Base-by-base conservation (phyloP, 345 rosid genomes). In the Diplotaxis tenuifolia region DNA sequence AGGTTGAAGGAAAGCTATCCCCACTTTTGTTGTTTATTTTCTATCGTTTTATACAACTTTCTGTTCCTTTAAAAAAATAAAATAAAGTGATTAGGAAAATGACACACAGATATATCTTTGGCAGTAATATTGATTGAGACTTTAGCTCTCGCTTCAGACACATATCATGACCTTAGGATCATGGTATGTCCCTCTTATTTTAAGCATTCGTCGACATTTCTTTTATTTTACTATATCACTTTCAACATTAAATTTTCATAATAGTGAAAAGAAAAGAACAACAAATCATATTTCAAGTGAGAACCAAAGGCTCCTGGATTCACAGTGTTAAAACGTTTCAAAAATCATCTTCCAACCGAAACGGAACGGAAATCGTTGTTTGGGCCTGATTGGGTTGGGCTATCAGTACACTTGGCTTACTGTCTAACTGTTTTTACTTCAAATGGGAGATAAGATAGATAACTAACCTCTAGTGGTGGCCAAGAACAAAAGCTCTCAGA, bases 161-260 rank as follows among this genome's bases (percentile, higher is more conserved):
- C 70, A 54, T 82, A 89, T 89, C 85, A 84, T 88, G 82, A 74
- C 77, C 71, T 74, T 67, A 76, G 81, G 66, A 79, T 82, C 85
- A 82, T 88, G 86, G 62, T 67, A 79, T 86, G 93, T 88, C 79
- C 70, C 86, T 29, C 80, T 72, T 70, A 58, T 45, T 71, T 66
- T 71, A 47, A 14, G 57, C 68, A 65, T 57, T 65, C 67, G 9
- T 65, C 62, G 36, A 57, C 75, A 62, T 23, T 65, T 70, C 50
- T 63, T 58, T 56, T 42, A 32, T 68, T 75, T 68, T 62, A 15
- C 68, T 55, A 15, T 15, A 6, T 54, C 74, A 62, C 20, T 62
- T 75, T 62, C 57, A 54, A 69, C 74, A 54, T 75, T 69, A 28
- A 62, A 18, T 68, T 68, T n/a, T 62, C 38, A 9, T 50, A 15